Evolutionary conservation across 129 eudicot genomes (phyloP), one percentile per base, ranked within the genome.

Genomic region (Centrapalus pauciflorus): DNA sequence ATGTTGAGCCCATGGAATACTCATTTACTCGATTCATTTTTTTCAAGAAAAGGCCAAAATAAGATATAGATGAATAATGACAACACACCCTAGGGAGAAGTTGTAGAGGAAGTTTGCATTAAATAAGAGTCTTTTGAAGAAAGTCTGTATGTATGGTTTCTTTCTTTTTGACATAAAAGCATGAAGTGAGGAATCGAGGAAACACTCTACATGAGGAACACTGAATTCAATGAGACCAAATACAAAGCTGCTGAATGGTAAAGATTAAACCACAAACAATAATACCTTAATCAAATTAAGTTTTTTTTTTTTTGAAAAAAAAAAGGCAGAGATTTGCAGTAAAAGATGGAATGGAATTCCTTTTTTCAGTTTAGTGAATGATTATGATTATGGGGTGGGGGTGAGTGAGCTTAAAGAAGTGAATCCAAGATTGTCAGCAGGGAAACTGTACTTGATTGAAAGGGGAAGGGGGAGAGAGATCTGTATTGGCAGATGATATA

Each of bases 341-440:
- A 48, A 46, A 21, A 12, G 71, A 55, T n/a, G 26, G 40, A 5
- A 30, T 19, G 48, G 41, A 70, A 35, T 45, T 17, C 30, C 11
- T 21, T 6, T 32, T 29, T 61, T 54, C 33, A 62, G 37, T 46
- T 49, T 56, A 48, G 54, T 14, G 4, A 9, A 23, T 48, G 54
- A 6, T 48, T 30, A 62, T 54, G 45, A 48, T 34, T 3, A 24
- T 50, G 71, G 37, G 9, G 16, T 61, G 55, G 55, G 11, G 38
- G 69, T 58, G 71, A 75, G 73, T 62, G 76, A 67, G 74, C 75
- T 64, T 57, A 49, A 34, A 52, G 61, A 69, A 70, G 81, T 70
- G 74, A 75, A 80, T 80, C 84, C 69, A 65, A 58, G 71, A 38
- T 61, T 75, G 79, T 78, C 83, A 74, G 79, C 65, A 70, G 66